phyloP scores from a whole-genome alignment of 805 yeast species.

The Metschnikowia hibisci region DNA sequence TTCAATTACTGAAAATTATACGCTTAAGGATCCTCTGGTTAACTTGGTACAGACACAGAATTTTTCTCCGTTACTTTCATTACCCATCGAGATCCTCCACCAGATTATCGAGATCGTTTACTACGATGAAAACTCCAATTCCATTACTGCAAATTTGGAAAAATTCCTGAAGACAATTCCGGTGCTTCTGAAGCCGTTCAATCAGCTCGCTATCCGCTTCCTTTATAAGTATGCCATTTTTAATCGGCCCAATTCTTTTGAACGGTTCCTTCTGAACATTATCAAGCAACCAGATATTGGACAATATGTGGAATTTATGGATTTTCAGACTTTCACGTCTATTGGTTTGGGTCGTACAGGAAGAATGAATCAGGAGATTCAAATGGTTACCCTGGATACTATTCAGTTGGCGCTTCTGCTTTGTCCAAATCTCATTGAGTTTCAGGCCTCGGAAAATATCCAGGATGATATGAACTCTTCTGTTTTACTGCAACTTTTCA shows the following conservation, averaged over 20 bases:
- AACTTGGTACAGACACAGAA: slow-evolving; percentile 9
- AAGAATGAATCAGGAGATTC: slow-evolving; percentile 85
- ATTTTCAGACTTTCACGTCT: slow-evolving; percentile 84
- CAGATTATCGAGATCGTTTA: slow-evolving; percentile 54
- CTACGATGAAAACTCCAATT: slow-evolving; percentile 49
- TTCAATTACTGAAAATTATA: slow-evolving; percentile 17
- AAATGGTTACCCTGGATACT: slow-evolving; percentile 78
- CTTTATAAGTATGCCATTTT: slow-evolving; percentile 66
- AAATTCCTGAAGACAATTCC: slow-evolving; percentile 50
- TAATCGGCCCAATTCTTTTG: slow-evolving; percentile 77
- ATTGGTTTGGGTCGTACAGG: slow-evolving; percentile 88
- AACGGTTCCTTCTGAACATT: slow-evolving; percentile 59
- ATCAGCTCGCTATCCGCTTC: slow-evolving; percentile 53
- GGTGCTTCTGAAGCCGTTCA: slow-evolving; percentile 54
- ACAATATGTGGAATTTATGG: slow-evolving; percentile 67
- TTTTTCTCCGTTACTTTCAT: slow-evolving; percentile 24
- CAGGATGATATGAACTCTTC: slow-evolving; percentile 70
- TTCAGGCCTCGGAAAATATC: slow-evolving; percentile 79
- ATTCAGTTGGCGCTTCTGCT: slow-evolving; percentile 56
- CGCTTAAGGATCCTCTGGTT: slow-evolving; percentile 17
- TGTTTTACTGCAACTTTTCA: slow-evolving; percentile 56
- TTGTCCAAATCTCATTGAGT: slow-evolving; percentile 70
- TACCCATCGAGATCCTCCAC: slow-evolving; percentile 56
- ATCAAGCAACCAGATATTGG: slow-evolving; percentile 45
- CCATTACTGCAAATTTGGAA: slow-evolving; percentile 49